Base-by-base conservation (phyloP, 306 rosid species). In the Carpinus viminea region DNA sequence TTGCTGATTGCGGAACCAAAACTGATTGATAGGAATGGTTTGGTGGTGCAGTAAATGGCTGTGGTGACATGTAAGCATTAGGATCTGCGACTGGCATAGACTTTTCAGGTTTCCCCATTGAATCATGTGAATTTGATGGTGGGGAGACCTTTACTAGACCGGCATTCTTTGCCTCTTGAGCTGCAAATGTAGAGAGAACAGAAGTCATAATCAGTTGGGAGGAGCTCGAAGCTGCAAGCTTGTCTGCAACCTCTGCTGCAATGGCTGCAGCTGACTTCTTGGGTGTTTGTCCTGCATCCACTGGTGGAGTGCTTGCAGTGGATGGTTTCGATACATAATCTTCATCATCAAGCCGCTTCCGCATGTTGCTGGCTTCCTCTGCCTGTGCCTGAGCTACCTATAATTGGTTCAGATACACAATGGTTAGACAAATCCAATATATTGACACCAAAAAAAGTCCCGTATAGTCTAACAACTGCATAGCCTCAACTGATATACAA, bases 231-330 rank as follows among this genome's bases (percentile, higher is more conserved):
- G 98, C 96, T 20, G 97, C 79, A 53, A 94, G 98, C 94, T 85
- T 94, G 86, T 92, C 98, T 1, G 98, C 97, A 79, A 94, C 96
- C 89, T 85, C 87, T 0, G 98, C 98, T 26, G 98, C 98, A 72
- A 94, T 89, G 79, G 90, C 91, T 72, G 98, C 93, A 73, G 98
- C 90, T 28, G 98, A 92, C 84, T 89, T 93, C 82, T 70, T 83
- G 60, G 81, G 82, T 53, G 84, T 74, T 60, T 79, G 87, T 56
- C 85, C 94, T 0, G 77, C 76, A 77, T 86, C 85, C 5, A 70
- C 69, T 21, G 87, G 71, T 56, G 83, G 20, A 73, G 74, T 72
- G 66, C 81, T 65, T 41, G 72, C 73, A 74, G 80, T 82, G 53
- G 89, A 87, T 69, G 85, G 75, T 74, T 81, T 88, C 60, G 77